These are phyloP conservation scores for Tuber calosporum DNA, from an alignment of 495 filamentous ascomycete genomes.

Conservation along the genomic window DNA sequence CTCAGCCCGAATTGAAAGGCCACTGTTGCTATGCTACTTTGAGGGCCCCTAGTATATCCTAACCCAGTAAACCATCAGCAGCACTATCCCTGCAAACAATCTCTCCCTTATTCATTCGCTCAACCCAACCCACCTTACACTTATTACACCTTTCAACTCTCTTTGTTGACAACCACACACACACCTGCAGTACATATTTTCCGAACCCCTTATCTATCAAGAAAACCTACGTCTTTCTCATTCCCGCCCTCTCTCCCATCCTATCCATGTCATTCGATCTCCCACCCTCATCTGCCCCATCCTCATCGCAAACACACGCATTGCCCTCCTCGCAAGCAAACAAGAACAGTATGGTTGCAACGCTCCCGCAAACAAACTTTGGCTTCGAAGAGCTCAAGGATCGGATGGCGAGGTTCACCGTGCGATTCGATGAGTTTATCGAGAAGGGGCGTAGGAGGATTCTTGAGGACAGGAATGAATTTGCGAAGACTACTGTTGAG, in stretches of 20 bases:
- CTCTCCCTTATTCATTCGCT: neutral
- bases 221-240: neutral
- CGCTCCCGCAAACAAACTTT: slow-evolving; percentile 87
- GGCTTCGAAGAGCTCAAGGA: slow-evolving; percentile 93
- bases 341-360: slow-evolving; percentile 49
- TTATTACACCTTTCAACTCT: neutral
- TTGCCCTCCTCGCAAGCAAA: slow-evolving; percentile 5
- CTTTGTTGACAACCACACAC: neutral
- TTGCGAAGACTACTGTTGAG: slow-evolving; percentile 81
- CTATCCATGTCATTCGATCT: slow-evolving; percentile 14
- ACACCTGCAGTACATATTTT: neutral
- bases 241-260: neutral
- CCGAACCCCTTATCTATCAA: neutral
- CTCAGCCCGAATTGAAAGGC: no score
- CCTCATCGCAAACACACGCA: slow-evolving; percentile 52
- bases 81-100: no score
- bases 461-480: slow-evolving; percentile 86
- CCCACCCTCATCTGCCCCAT: neutral
- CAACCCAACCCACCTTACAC: neutral
- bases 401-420: slow-evolving; percentile 88
- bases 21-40: no score
- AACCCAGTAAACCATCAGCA: no score
- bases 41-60: no score
- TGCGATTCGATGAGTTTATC: slow-evolving; percentile 87
- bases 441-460: slow-evolving; percentile 81